Base-by-base conservation (phyloP, 345 rosid genomes). In the Hirschfeldia incana region DNA sequence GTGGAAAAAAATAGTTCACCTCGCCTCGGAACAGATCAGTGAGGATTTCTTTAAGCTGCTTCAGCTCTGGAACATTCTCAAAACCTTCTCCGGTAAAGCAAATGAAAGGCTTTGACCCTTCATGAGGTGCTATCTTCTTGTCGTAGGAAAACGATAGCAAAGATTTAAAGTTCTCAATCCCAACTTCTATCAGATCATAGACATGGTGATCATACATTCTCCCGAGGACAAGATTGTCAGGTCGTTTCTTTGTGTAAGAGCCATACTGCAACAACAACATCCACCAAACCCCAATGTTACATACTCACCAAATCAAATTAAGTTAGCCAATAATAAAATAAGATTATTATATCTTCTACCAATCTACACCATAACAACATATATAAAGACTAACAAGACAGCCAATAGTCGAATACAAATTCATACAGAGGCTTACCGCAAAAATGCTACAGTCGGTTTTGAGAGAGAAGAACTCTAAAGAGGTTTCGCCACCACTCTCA, bases 401-500 rank as follows among this genome's bases (percentile, higher is more conserved):
- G 21, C 21, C 21, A 21, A 21, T 21, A 21, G 21, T 21, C 21
- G 21, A 21, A 21, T 21, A 21, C 21, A 21, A 21, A 21, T 21
- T 21, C 21, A 29, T 3, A 29, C 32, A 29, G 4, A 4, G 4
- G 32, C 92, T 87, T 71, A 95, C 98, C 86, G 88, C 92, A 75
- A 95, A 91, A 49, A 91, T 80, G 81, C 99, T 86, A 85, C 97
- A 95, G 82, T 95, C 99, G 0, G 98, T 91, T 86, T 91, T 95
- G 12, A 67, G 87, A 59, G 99, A 95, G 81, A 91, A 95, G 86
- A 90, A 91, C 88, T 95, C 98, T 82, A 95, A 77, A 6, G 97
- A 93, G 46, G 96, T 87, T 80, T 91, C 98, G 44, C 98, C 99
- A 17, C 98, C 97, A 30, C 84, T 84, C 83, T 95, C 99, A 78